Percentiles rank a stretch among this genome's conserved stretches.
phyloP scores from a whole-genome alignment of 495 filamentous ascomycete species.

The Neurospora tetrasperma region DNA sequence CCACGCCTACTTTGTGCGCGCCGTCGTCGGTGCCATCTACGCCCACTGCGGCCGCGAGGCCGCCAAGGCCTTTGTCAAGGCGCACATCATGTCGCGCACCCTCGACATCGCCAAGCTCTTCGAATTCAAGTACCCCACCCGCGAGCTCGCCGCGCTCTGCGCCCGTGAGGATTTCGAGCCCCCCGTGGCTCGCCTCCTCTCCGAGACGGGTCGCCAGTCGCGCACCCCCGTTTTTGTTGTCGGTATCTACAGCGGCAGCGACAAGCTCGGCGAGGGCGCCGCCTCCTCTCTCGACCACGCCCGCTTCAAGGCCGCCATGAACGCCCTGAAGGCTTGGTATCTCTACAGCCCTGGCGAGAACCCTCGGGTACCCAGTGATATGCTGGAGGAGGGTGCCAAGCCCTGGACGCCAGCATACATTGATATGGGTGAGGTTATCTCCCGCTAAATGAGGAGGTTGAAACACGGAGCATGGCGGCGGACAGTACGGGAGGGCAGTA shows the following conservation, averaged over 20 bases:
- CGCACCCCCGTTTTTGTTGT: conserved; percentile 88
- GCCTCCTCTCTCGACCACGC: conserved; percentile 68
- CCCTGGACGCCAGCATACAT: conserved; percentile 71
- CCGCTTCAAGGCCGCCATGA: conserved; percentile 65
- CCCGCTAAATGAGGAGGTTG: conserved; percentile 6
- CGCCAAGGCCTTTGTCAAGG: conserved; percentile 67
- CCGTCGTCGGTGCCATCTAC: conserved; percentile 75
- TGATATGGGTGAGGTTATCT: conserved; percentile 83
- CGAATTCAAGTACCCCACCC: conserved; percentile 68
- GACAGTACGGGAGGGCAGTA: not conserved
- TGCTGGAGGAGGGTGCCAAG: conserved; percentile 47
- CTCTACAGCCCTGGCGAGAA: conserved; percentile 67
- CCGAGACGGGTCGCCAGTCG: conserved; percentile 76
- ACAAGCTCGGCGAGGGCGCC: conserved; percentile 80
- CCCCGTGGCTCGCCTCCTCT: conserved; percentile 75
- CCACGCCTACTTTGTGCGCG: conserved; percentile 59
- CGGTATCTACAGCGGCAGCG: conserved; percentile 77
- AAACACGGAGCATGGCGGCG: not conserved
- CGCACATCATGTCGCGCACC: conserved; percentile 72
- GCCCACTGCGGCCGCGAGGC: conserved; percentile 61
- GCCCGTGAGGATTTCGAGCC: conserved; percentile 78
- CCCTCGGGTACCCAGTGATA: conserved; percentile 69
- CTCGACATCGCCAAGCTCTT: conserved; percentile 70
- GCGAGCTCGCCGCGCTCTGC: conserved; percentile 72
- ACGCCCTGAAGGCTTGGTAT: conserved; percentile 88